Conservation (phyloP, 257 asterid species). For the Jacaranda copaia region DNA sequence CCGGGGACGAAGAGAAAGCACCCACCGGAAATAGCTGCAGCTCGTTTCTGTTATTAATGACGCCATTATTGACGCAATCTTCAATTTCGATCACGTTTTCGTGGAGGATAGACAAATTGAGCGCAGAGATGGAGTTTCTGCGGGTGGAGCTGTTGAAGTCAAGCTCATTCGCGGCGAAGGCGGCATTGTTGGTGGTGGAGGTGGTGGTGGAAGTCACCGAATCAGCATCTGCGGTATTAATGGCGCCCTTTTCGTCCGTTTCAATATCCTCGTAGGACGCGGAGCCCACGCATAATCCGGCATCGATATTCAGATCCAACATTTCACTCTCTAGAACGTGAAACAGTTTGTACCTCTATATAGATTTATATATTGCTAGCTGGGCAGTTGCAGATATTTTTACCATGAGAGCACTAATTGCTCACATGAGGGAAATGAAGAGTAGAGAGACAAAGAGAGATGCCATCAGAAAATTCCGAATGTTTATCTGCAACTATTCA, state of each 20-base stretch:
- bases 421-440: conserved; percentile 2
- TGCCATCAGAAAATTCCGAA: neutral
- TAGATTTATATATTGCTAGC: neutral
- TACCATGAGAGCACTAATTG: neutral
- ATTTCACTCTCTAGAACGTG: conserved; percentile 31
- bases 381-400: neutral
- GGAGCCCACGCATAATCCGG: conserved; percentile 41
- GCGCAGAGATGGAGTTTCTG: conserved; percentile 39
- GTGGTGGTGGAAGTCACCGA: conserved; percentile 48
- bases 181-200: conserved; percentile 39
- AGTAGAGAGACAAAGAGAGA: neutral
- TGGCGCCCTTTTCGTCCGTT: conserved; percentile 11
- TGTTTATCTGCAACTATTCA: neutral
- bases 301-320: conserved; percentile 66
- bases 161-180: conserved; percentile 10
- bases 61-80: conserved; percentile 30
- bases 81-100: conserved; percentile 25
- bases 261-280: conserved; percentile 36
- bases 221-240: conserved; percentile 28
- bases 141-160: conserved; percentile 47
- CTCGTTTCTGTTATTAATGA: conserved; percentile 25
- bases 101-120: conserved; percentile 56
- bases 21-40: conserved; percentile 51
- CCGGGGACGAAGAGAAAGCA: conserved; percentile 22
- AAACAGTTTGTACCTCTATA: neutral